Evolutionary conservation across 495 filamentous ascomycete species (phyloP), one percentile per base, ranked within the genome.

Genomic region (Talaromyces stipitatus): DNA sequence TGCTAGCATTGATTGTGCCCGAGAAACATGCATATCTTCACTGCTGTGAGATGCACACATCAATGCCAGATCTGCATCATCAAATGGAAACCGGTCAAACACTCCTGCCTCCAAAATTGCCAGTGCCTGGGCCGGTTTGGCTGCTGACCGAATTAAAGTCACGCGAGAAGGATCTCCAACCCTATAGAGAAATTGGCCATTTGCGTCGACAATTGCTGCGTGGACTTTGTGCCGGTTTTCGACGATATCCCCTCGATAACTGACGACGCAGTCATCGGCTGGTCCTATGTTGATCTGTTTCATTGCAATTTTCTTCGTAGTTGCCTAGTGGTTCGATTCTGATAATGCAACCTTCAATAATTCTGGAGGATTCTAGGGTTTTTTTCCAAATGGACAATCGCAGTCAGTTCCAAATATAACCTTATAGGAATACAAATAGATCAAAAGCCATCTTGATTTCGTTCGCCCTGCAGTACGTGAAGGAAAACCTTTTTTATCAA

Each of bases 31-130:
- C 24, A 59, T 54, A 1, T 72, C 67, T 61, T 78, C 72, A 54
- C 73, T 74, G 55, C 57, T 77, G 59, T 77, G 69, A n/a, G 74
- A 76, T 7, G 72, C 69, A 43, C 73, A 76, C 64, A 77, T 74
- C 9, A 76, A 59, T 0, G 72, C 74, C 2, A 77, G 53, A 12
- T 77, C 73, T 3, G 58, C 68, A 4, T 69, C 64, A 43, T 75
- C 68, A 26, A 76, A 63, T 10, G 55, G 55, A 56, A 67, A 72
- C 24, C 63, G 55, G 2, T 73, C 62, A 26, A 66, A 52, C 6
- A 59, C 65, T 2, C 69, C 67, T 2, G 66, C 70, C 50, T 72
- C 64, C 0, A 72, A 26, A 26, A 76, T 66, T 8, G 69, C 67
- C 2, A 73, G 60, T 2, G 69, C 69, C 54, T 78, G 73, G 0